Conservation (phyloP, 116 monocot genomes). For the Zostera marina region DNA sequence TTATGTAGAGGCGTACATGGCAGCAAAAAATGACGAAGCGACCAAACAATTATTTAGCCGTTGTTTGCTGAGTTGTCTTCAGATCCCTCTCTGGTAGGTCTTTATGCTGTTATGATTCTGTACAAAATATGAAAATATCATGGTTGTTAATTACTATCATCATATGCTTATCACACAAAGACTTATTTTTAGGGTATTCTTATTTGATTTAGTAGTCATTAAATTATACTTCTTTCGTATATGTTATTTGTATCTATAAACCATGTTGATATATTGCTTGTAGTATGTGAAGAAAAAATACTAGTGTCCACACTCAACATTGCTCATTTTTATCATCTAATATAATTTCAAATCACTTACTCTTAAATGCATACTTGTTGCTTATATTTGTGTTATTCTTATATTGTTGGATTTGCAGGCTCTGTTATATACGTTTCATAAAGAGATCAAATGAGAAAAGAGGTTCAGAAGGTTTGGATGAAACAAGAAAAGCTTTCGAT, state of each 20-base stretch:
- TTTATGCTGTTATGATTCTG: background rate
- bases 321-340: no score
- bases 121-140: background rate
- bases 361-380: background rate
- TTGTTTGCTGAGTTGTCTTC: conserved; percentile 85
- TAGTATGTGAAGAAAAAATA: no score
- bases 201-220: background rate
- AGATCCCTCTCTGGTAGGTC: conserved; percentile 73
- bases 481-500: conserved; percentile 91
- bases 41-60: conserved; percentile 89
- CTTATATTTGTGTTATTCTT: background rate
- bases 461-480: conserved; percentile 75
- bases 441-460: conserved; percentile 80
- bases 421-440: conserved; percentile 82
- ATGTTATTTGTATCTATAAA: background rate
- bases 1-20: conserved; percentile 91
- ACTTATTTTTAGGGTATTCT: background rate
- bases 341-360: background rate
- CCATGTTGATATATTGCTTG: background rate
- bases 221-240: no score
- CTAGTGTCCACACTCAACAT: no score
- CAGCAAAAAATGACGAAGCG: conserved; percentile 66
- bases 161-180: background rate
- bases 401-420: conserved; percentile 30
- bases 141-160: background rate